These are phyloP conservation scores for Hsuehochloa calcarea DNA, from an alignment of 176 grass and related monocot genomes.

Conservation along the genomic window DNA sequence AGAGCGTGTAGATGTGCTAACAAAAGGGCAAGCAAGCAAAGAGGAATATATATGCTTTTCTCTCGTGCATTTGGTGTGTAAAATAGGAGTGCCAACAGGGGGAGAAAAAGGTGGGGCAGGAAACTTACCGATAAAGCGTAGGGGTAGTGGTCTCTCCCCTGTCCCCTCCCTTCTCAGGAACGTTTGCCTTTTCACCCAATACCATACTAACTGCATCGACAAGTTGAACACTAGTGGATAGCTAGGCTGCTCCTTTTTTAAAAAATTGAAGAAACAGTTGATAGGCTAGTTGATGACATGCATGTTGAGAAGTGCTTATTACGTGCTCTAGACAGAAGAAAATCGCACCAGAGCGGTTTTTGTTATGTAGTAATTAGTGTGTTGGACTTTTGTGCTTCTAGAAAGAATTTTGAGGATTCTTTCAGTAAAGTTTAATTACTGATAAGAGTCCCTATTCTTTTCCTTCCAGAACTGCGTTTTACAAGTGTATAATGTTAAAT, in stretches of 20 bases:
- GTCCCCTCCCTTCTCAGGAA: constrained; percentile 28
- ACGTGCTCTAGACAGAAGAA: background rate
- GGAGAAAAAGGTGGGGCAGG: background rate
- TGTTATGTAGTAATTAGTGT: background rate
- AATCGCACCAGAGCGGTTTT: background rate
- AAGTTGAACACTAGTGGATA: background rate
- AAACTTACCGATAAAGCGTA: background rate
- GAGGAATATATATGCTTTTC: background rate
- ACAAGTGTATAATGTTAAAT: too few relatives aligned
- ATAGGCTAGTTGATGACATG: background rate
- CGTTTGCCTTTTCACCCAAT: constrained; percentile 12
- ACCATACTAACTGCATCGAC: background rate
- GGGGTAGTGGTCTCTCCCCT: background rate
- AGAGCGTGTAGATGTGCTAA: background rate
- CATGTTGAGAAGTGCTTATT: background rate
- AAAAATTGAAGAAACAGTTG: background rate
- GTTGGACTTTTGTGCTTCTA: background rate
- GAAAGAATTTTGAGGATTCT: background rate
- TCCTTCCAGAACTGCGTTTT: too few relatives aligned
- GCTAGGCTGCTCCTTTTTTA: background rate
- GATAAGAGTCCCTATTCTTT: background rate
- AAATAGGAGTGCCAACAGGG: background rate
- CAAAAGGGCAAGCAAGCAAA: constrained; percentile 15
- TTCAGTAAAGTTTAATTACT: background rate
- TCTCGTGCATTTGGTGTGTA: background rate